Base-by-base conservation (phyloP, 2,329 filamentous ascomycete species). In the Penicillium aurantiogriseum region DNA sequence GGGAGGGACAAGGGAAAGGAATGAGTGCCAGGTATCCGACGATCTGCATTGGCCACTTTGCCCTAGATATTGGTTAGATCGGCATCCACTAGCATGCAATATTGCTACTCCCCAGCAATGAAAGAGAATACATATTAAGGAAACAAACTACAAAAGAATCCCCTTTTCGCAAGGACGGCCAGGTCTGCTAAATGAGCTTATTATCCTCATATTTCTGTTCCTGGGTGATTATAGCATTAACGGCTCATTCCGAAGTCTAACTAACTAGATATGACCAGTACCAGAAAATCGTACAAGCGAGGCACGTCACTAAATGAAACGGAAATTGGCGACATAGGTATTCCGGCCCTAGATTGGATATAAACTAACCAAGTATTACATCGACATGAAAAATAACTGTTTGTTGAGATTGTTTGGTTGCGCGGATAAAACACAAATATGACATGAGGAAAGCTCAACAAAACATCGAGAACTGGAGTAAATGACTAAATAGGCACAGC, bases 1-100 rank as follows among this genome's bases (percentile, higher is more conserved):
- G 10, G 29, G 29, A 13, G 29, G 10, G 4, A 31, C 10, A 31
- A 31, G 29, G 29, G 0, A 29, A 31, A 31, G 0, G 10, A 31
- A 31, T 31, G 10, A 31, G 29, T 10, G 10, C 10, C 29, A 86
- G 2, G 31, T 33, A 15, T 15, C 11, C 19, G 6, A 15, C 19
- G 6, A 42, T 23, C 39, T 23, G 39, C 39, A 42, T 15, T 2
- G 19, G 39, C 39, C 19, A 7, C 39, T 23, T 40, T 39, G n/a
- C n/a, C n/a, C 36, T 39, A 21, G 9, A 40, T 40, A 23, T 9
- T 42, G 39, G 39, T 42, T 21, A 23, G 39, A 42, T 42, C 39
- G 39, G 21, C 39, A 23, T 15, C 39, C 11, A n/a, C 17, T 38
- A 38, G 36, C 9, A 38, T 19, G 17, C 9, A 39, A 39, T n/a